Evolutionary conservation across 140 eudicot species (phyloP).

Genomic region (Bidens hawaiensis): DNA sequence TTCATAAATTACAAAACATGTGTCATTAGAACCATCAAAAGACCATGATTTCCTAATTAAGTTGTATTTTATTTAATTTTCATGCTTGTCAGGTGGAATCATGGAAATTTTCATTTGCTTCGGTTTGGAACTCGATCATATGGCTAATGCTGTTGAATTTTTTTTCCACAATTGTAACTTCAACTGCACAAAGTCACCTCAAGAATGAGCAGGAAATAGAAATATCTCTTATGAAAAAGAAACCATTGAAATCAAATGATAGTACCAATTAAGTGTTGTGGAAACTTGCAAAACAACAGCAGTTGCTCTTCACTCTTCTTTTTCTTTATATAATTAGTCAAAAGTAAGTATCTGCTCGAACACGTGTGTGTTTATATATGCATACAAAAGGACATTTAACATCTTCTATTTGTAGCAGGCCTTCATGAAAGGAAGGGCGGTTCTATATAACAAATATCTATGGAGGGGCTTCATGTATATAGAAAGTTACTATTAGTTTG

Average conservation of each 20-base stretch:
- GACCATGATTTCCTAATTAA: not conserved
- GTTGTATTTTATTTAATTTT: not conserved
- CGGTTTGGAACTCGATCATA: slow-evolving; percentile 60
- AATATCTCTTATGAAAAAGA: slow-evolving; percentile 33
- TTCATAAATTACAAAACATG: no score
- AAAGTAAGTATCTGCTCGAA: not conserved
- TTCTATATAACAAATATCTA: no score
- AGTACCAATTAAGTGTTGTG: slow-evolving; percentile 17
- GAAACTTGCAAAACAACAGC: slow-evolving; percentile 15
- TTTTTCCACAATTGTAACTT: slow-evolving; percentile 50
- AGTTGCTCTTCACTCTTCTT: not conserved
- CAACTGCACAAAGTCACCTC: slow-evolving; percentile 64
- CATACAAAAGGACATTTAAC: not conserved
- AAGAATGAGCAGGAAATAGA: slow-evolving; percentile 62
- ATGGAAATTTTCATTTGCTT: slow-evolving; percentile 59
- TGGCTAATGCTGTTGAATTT: slow-evolving; percentile 70
- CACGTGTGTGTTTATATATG: not conserved
- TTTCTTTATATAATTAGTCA: not conserved
- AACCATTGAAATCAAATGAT: slow-evolving; percentile 13
- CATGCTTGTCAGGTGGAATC: slow-evolving; percentile 37
- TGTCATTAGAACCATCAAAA: no score
- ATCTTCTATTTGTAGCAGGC: not conserved
- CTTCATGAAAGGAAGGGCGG: no score
- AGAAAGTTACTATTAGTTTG: not conserved
- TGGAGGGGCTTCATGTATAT: slow-evolving; percentile 4